A percentile compares a stretch with the other conserved stretches of the same genome.
phyloP scores from a whole-genome alignment of 768 basidiomycete genomes.

The Panellus pusillus region DNA sequence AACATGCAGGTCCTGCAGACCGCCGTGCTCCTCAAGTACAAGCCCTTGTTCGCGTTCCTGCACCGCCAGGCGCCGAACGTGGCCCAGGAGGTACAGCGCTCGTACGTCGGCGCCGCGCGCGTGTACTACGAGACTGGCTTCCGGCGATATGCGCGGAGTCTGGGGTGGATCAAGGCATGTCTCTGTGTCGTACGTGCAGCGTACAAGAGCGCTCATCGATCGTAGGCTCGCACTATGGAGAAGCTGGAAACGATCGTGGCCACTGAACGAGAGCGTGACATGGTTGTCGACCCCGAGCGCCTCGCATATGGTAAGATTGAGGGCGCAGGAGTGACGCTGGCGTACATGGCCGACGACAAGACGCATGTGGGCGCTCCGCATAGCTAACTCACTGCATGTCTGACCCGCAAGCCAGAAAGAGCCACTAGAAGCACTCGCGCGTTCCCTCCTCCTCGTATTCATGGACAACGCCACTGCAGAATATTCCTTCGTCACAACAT shows the following conservation, averaged over 20 bases:
- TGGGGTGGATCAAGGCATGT: slow-evolving; percentile 75
- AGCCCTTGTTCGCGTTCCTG: slow-evolving; percentile 79
- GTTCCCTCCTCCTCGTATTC: slow-evolving; percentile 85
- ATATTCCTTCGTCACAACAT: slow-evolving; percentile 81
- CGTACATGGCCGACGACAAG: slow-evolving; percentile 90
- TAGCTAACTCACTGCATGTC: neutral
- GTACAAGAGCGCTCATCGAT: neutral
- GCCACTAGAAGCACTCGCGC: slow-evolving; percentile 77
- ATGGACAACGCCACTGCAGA: slow-evolving; percentile 95
- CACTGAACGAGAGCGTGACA: slow-evolving; percentile 42
- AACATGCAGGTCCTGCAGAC: slow-evolving; percentile 94
- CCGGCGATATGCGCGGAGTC: slow-evolving; percentile 80
- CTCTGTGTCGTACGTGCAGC: neutral
- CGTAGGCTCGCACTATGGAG: slow-evolving; percentile 67
- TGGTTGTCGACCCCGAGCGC: slow-evolving; percentile 51
- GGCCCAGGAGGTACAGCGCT: slow-evolving; percentile 84
- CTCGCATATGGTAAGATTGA: slow-evolving; percentile 72
- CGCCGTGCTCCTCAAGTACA: slow-evolving; percentile 80
- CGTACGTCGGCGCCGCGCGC: slow-evolving; percentile 80
- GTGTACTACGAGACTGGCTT: slow-evolving; percentile 97
- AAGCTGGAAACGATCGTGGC: slow-evolving; percentile 64
- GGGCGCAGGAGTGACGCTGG: slow-evolving; percentile 76
- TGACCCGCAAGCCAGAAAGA: slow-evolving; percentile 58
- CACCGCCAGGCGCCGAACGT: slow-evolving; percentile 79
- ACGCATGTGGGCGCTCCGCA: slow-evolving; percentile 61